These are phyloP conservation scores for Boletus bicolor DNA, from an alignment of 768 basidiomycete species.

Conservation along the genomic window DNA sequence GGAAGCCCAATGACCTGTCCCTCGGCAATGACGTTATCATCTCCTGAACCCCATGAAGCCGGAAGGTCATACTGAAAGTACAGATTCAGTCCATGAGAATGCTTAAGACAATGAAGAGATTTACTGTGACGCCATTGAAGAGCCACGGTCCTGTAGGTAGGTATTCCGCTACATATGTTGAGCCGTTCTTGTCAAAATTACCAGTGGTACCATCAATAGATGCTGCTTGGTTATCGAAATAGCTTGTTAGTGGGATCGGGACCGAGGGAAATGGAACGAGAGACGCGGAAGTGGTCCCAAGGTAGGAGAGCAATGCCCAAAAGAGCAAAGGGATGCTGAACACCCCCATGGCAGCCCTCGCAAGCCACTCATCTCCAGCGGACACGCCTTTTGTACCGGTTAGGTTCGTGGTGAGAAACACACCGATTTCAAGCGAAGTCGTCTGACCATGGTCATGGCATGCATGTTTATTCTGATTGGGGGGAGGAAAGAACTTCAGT, in stretches of 20 bases:
- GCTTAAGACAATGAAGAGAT: background rate
- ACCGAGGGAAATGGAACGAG: slow-evolving; percentile 32
- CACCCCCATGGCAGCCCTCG: slow-evolving; percentile 7
- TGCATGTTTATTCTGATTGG: background rate
- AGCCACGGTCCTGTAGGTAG: slow-evolving; percentile 39
- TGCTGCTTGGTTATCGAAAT: slow-evolving; percentile 44
- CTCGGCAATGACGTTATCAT: slow-evolving; percentile 36
- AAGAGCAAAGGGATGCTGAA: slow-evolving; percentile 23
- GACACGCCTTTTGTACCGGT: slow-evolving; percentile 9
- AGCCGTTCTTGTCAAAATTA: slow-evolving; percentile 38
- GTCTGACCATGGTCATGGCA: slow-evolving; percentile 14
- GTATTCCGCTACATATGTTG: slow-evolving; percentile 43
- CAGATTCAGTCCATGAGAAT: background rate
- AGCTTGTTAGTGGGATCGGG: slow-evolving; percentile 25
- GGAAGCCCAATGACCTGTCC: slow-evolving; percentile 39
- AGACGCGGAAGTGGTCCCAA: slow-evolving; percentile 8
- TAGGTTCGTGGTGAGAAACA: background rate
- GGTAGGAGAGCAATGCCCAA: slow-evolving; percentile 14
- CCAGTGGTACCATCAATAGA: slow-evolving; percentile 36
- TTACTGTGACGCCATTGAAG: slow-evolving; percentile 40
- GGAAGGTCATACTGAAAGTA: background rate
- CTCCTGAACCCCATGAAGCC: background rate
- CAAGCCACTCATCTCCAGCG: slow-evolving; percentile 5
- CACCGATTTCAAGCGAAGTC: background rate
- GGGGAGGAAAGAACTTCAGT: background rate